Evolutionary conservation across 2,329 filamentous ascomycete genomes (phyloP), one percentile per base, ranked within the genome.

Genomic region (Thermomyces lanuginosus): DNA sequence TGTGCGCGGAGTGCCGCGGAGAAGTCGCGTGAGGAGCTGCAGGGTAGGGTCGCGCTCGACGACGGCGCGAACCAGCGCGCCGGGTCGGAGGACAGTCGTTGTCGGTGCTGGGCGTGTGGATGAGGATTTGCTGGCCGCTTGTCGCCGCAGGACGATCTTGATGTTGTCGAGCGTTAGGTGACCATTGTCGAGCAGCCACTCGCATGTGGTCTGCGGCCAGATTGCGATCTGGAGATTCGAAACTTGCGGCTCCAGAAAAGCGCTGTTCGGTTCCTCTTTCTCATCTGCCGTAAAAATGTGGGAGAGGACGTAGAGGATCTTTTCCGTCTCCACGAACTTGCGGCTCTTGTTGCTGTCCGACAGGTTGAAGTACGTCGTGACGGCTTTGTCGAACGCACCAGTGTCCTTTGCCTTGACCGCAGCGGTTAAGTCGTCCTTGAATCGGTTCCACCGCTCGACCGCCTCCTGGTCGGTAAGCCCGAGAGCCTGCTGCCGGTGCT

Each of bases 111-210:
- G 36, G 6, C 49, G 49, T n/a, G 54, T 36, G 22, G 53, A 43
- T 18, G 41, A 41, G n/a, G 45, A 45, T 26, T 45, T 48, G 30
- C 37, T 40, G 14, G 46, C 35, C n/a, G n/a, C n/a, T n/a, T n/a
- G n/a, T 6, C 43, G 48, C 16, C 51, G 46, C 16, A 58, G 38
- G 8, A 55, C 54, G 26, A 45, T 45, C 22, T 56, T 47, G 16
- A 61, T 43, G n/a, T 52, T 55, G 25, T 46, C 46, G 5, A 41
- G 29, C 9, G 45, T 53, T 3, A 62, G 30, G 15, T 56, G 44
- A 10, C 55, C 52, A 5, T 47, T 31, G 8, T 45, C 36, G 23
- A 55, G 45, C 8, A 62, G 46, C 56, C 56, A 61, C 16, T 49
- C 34, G 26, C 55, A 54, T 6, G 53, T 55, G 9, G 35, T 34